A percentile compares a stretch with the other conserved stretches of the same genome.
phyloP scores from a whole-genome alignment of 805 yeast genomes.

The Priceomyces carsonii region DNA sequence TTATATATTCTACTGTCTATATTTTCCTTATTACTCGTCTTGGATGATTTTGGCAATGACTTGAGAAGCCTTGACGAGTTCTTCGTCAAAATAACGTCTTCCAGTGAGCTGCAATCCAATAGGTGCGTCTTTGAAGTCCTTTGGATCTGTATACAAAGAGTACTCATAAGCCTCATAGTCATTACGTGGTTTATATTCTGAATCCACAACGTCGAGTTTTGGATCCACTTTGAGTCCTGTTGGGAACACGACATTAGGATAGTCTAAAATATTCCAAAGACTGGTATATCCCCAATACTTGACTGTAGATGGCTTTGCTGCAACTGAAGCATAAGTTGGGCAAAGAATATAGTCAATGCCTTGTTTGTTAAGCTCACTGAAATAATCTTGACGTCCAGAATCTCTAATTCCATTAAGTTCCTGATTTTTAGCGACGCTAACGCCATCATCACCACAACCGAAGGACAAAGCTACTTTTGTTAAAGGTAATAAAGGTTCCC shows the following conservation, averaged over 20 bases:
- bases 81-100: constrained; percentile 57
- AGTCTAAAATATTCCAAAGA: constrained; percentile 26
- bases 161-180: constrained; percentile 19
- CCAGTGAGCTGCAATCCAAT: constrained; percentile 54
- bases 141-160: constrained; percentile 34
- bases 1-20: constrained; percentile 14
- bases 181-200: constrained; percentile 13
- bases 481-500: constrained; percentile 40
- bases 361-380: constrained; percentile 26
- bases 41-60: constrained; percentile 3
- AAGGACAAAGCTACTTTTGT: constrained; percentile 32
- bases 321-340: constrained; percentile 29
- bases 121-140: constrained; percentile 51
- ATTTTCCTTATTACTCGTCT: background rate
- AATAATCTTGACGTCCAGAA: constrained; percentile 27
- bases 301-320: constrained; percentile 42
- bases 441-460: constrained; percentile 39
- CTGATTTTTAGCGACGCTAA: constrained; percentile 31
- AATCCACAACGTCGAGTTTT: constrained; percentile 14
- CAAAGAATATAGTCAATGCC: constrained; percentile 34
- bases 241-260: constrained; percentile 15
- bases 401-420: constrained; percentile 17
- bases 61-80: constrained; percentile 45
- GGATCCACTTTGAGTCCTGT: constrained; percentile 56
- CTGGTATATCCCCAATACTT: constrained; percentile 51